These are phyloP conservation scores for Fusarium proliferatum DNA, from an alignment of 2,329 filamentous ascomycete genomes.

Conservation along the genomic window DNA sequence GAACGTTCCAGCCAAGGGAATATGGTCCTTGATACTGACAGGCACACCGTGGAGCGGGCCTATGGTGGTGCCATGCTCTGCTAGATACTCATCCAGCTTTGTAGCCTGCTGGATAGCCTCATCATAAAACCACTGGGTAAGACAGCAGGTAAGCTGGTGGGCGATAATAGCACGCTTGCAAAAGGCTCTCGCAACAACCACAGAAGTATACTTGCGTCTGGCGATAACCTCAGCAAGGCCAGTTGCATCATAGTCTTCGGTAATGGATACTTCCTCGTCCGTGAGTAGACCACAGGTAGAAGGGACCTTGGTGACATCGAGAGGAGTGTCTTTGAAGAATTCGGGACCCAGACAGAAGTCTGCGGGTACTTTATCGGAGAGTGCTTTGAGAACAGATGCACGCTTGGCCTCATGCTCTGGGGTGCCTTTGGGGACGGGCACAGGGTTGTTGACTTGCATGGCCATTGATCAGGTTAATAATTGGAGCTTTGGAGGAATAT, in stretches of 20 bases:
- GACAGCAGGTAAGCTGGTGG: not conserved
- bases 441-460: not conserved
- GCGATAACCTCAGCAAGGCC: not conserved
- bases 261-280: not conserved
- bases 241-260: not conserved
- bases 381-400: not conserved
- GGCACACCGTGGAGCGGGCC: not conserved
- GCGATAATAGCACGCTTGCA: not conserved
- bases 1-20: not conserved
- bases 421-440: not conserved
- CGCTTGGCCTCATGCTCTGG: not conserved
- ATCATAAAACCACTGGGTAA: not conserved
- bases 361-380: not conserved
- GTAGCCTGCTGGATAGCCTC: not conserved
- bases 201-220: not conserved
- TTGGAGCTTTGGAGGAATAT: not conserved
- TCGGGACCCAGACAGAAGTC: not conserved
- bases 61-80: not conserved
- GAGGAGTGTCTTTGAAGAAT: not conserved
- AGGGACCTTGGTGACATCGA: not conserved
- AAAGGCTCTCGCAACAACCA: not conserved
- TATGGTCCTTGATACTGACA: not conserved
- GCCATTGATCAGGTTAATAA: fast-evolving
- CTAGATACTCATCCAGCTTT: not conserved
- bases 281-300: not conserved